phyloP scores from a whole-genome alignment of 805 yeast species.

The Hermanozyma aechmeae region DNA sequence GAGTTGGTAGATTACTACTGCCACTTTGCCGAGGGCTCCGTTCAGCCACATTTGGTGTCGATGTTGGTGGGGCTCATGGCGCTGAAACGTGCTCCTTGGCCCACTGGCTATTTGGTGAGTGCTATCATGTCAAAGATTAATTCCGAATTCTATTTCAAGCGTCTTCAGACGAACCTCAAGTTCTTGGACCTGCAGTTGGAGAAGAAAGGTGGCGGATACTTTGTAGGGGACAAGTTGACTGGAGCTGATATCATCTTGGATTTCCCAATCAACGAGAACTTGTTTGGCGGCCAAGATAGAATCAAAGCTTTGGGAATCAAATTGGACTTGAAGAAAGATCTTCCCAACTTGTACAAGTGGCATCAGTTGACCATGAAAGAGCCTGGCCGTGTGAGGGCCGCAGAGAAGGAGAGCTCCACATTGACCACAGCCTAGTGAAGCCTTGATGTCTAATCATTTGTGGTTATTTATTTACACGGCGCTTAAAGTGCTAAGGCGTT shows the following conservation, averaged over 20 bases:
- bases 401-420: slow-evolving; percentile 3
- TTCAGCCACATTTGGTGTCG: slow-evolving; percentile 2
- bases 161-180: slow-evolving; percentile 13
- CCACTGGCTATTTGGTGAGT: slow-evolving; percentile 13
- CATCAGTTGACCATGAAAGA: slow-evolving; percentile 7
- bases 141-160: slow-evolving; percentile 16
- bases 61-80: slow-evolving; percentile 18
- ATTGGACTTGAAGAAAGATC: slow-evolving; percentile 3
- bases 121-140: slow-evolving; percentile 15
- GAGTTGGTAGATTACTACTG: not conserved
- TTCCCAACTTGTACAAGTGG: slow-evolving; percentile 11
- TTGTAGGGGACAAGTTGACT: slow-evolving; percentile 27
- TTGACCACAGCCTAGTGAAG: no score
- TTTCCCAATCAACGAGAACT: slow-evolving; percentile 20
- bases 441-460: no score
- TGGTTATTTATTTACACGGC: no score
- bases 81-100: slow-evolving; percentile 18
- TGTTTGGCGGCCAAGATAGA: slow-evolving; percentile 6
- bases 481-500: no score
- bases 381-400: slow-evolving; percentile 5
- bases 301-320: slow-evolving; percentile 3
- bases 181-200: slow-evolving; percentile 21
- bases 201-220: slow-evolving; percentile 23
- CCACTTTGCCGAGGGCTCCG: slow-evolving; percentile 1
- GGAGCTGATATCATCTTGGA: slow-evolving; percentile 31